phyloP scores from a whole-genome alignment of 805 yeast species.

The Brettanomyces anomalus region DNA sequence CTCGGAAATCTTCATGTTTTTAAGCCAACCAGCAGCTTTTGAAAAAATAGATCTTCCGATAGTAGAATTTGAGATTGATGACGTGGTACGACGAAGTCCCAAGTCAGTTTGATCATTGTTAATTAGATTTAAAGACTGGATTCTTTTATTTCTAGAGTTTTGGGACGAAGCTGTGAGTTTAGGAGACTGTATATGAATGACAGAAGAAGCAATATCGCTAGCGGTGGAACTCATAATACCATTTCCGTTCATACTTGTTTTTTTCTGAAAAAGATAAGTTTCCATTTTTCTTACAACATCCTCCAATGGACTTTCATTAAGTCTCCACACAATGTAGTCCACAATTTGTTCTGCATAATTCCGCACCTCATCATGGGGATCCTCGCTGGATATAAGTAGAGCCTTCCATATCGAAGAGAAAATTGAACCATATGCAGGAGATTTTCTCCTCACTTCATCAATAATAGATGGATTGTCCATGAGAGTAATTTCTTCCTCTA shows the following conservation, averaged over 20 bases:
- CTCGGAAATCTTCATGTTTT: slow-evolving; percentile 15
- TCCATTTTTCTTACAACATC: slow-evolving; percentile 61
- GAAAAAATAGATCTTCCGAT: slow-evolving; percentile 1
- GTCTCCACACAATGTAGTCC: slow-evolving; percentile 57
- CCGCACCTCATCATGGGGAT: slow-evolving; percentile 78
- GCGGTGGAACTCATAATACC: not conserved
- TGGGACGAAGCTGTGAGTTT: not conserved
- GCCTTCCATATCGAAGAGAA: slow-evolving; percentile 86
- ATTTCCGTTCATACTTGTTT: slow-evolving; percentile 4
- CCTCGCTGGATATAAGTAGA: slow-evolving; percentile 68
- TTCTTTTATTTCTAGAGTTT: slow-evolving; percentile 10
- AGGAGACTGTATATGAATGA: not conserved
- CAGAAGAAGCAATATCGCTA: not conserved
- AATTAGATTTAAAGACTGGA: slow-evolving; percentile 17
- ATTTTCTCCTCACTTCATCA: slow-evolving; percentile 53
- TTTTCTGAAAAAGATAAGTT: slow-evolving; percentile 46
- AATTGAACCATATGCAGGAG: slow-evolving; percentile 82
- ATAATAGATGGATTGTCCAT: slow-evolving; percentile 52
- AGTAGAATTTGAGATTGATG: slow-evolving; percentile 6
- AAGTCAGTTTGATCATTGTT: not conserved
- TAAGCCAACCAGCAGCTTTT: slow-evolving; percentile 11
- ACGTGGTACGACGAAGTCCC: slow-evolving; percentile 2
- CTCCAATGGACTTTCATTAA: slow-evolving; percentile 58
- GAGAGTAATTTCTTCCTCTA: slow-evolving; percentile 70
- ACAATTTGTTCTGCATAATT: slow-evolving; percentile 64